Conservation (phyloP, 345 rosid species). For the Citrus australasica region DNA sequence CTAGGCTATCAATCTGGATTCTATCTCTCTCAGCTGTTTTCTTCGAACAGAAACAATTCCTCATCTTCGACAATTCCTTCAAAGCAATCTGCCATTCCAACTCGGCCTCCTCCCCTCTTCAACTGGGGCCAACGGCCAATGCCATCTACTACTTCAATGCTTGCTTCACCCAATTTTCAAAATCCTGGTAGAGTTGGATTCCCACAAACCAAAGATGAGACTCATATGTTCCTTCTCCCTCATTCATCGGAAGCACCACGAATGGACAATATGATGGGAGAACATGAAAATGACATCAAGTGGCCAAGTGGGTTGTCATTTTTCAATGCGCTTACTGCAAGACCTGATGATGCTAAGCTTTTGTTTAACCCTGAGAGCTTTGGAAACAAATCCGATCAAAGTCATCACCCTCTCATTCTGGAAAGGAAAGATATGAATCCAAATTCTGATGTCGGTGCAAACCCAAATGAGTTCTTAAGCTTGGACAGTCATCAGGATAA, state of each 20-base stretch:
- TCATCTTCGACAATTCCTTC: conserved; percentile 53
- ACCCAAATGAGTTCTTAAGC: conserved; percentile 66
- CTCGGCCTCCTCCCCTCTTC: conserved; percentile 50
- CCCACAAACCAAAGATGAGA: conserved; percentile 61
- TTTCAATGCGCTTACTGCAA: conserved; percentile 80
- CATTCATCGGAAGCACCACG: conserved; percentile 38
- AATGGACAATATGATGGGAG: conserved; percentile 58
- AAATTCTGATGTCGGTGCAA: conserved; percentile 43
- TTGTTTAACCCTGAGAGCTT: conserved; percentile 58
- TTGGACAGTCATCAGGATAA: conserved; percentile 63
- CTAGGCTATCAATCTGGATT: conserved; percentile 91
- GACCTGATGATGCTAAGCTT: conserved; percentile 67
- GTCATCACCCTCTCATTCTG: conserved; percentile 26
- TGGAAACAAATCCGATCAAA: conserved; percentile 42
- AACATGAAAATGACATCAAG: conserved; percentile 76
- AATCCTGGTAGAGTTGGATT: conserved; percentile 47
- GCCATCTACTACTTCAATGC: conserved; percentile 46
- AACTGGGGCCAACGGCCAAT: conserved; percentile 67
- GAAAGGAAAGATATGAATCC: conserved; percentile 41
- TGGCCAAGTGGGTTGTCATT: conserved; percentile 86
- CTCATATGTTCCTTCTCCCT: conserved; percentile 70
- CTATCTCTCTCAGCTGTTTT: conserved; percentile 88
- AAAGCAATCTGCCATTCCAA: conserved; percentile 56
- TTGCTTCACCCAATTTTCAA: conserved; percentile 60
- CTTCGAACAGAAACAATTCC: conserved; percentile 53